These are phyloP conservation scores for Claviceps maximensis DNA, from an alignment of 2,329 filamentous ascomycete genomes.

Conservation along the genomic window DNA sequence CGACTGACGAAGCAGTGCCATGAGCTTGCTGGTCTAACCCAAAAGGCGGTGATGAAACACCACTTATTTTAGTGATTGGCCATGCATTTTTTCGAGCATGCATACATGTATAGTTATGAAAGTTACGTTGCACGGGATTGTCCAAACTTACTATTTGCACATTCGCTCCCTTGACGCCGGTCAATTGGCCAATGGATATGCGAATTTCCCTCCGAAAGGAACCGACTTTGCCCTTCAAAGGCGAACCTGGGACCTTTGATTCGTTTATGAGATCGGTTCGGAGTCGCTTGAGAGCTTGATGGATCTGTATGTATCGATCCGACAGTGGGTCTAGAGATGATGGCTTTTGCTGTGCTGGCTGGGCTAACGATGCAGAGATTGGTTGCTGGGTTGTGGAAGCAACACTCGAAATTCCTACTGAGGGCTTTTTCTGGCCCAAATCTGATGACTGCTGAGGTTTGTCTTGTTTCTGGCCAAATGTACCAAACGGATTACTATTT, in stretches of 20 bases:
- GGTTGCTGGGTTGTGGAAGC: neutral
- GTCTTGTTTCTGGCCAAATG: neutral
- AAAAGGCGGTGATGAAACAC: neutral
- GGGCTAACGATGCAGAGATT: neutral
- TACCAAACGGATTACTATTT: constrained; percentile 3
- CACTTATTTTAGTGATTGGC: neutral
- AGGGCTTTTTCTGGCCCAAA: neutral
- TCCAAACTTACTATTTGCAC: constrained; percentile 21
- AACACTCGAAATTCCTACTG: neutral
- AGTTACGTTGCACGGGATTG: too few species aligned
- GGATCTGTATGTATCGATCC: constrained; percentile 43
- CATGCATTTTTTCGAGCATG: neutral
- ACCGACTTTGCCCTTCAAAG: constrained; percentile 52
- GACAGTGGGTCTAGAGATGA: constrained; percentile 6
- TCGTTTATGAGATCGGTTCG: constrained; percentile 50
- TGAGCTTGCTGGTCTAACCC: constrained; percentile 24
- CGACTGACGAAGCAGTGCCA: constrained; percentile 35
- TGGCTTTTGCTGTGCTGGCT: constrained; percentile 2
- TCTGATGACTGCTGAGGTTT: neutral
- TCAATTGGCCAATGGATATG: constrained; percentile 61
- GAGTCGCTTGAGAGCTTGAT: constrained; percentile 53
- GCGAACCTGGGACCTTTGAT: constrained; percentile 29
- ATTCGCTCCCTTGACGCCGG: constrained; percentile 51
- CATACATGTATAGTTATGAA: too few species aligned
- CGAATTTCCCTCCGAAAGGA: constrained; percentile 59